Evolutionary conservation across 225 moss, liverwort and hornwort species (phyloP).

Genomic region (Polytrichum formosum): DNA sequence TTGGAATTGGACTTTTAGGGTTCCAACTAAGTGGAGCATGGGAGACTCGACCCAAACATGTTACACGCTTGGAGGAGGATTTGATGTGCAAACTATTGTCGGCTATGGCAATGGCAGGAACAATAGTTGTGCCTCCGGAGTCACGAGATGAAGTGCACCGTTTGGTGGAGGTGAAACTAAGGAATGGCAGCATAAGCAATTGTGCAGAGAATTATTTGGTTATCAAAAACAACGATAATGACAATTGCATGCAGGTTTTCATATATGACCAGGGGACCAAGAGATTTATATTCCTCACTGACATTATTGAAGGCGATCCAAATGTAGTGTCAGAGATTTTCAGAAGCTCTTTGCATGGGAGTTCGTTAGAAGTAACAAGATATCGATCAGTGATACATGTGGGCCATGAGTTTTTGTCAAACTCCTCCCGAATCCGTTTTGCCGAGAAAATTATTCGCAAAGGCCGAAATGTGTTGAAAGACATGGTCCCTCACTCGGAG

Average conservation of each 20-base stretch:
- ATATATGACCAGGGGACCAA: background rate
- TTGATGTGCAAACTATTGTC: background rate
- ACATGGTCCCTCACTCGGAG: background rate
- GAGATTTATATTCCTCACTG: conserved; percentile 1
- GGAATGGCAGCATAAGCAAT: background rate
- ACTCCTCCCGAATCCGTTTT: background rate
- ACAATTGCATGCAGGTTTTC: background rate
- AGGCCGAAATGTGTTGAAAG: background rate
- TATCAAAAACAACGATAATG: background rate
- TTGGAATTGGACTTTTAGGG: background rate
- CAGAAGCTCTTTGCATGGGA: background rate
- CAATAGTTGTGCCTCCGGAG: background rate
- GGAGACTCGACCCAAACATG: background rate
- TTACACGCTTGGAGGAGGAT: background rate
- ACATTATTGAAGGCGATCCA: background rate
- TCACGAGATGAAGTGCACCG: background rate
- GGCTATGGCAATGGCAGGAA: background rate
- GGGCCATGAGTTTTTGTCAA: background rate
- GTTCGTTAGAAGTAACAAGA: background rate
- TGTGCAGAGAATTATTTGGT: background rate
- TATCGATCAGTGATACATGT: background rate
- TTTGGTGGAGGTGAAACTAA: background rate
- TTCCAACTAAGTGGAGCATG: background rate
- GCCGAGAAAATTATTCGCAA: background rate
- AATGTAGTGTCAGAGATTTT: background rate